Conservation (phyloP, 768 basidiomycete genomes). For the Calocera cornea region DNA sequence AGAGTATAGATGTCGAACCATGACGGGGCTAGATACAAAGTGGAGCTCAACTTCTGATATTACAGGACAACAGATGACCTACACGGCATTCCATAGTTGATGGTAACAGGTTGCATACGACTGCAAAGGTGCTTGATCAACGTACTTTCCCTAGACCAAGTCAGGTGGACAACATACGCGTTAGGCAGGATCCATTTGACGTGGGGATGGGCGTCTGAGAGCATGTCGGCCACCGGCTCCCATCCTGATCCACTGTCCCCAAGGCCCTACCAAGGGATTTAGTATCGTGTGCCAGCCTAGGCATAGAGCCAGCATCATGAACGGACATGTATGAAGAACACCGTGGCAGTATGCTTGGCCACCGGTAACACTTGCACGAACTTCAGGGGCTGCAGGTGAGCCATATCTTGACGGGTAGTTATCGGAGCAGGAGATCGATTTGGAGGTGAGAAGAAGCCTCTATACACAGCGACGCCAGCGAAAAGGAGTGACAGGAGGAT, state of each 20-base stretch:
- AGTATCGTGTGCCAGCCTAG: neutral
- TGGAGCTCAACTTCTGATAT: neutral
- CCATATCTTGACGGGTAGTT: constrained; percentile 5
- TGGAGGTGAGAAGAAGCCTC: neutral
- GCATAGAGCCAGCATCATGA: constrained; percentile 1
- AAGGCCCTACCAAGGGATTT: constrained; percentile 40
- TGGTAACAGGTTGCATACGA: constrained; percentile 43
- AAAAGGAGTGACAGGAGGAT: constrained; percentile 39
- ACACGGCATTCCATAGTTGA: constrained; percentile 68
- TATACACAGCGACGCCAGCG: neutral
- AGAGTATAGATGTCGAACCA: constrained; percentile 73
- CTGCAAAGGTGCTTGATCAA: constrained; percentile 19
- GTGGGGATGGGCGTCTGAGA: constrained; percentile 47
- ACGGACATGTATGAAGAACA: constrained; percentile 80
- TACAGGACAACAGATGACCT: constrained; percentile 12
- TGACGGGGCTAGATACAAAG: constrained; percentile 5
- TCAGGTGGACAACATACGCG: constrained; percentile 26
- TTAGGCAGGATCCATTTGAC: constrained; percentile 86
- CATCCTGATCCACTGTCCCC: constrained; percentile 66
- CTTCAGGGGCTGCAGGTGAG: constrained; percentile 14
- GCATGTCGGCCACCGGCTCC: constrained; percentile 59
- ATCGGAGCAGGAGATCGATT: neutral
- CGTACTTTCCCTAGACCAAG: neutral
- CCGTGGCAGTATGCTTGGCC: constrained; percentile 63
- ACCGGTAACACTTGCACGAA: constrained; percentile 13